These are phyloP conservation scores for Trichophyton simii DNA, from an alignment of 2,329 filamentous ascomycete genomes.

Conservation along the genomic window DNA sequence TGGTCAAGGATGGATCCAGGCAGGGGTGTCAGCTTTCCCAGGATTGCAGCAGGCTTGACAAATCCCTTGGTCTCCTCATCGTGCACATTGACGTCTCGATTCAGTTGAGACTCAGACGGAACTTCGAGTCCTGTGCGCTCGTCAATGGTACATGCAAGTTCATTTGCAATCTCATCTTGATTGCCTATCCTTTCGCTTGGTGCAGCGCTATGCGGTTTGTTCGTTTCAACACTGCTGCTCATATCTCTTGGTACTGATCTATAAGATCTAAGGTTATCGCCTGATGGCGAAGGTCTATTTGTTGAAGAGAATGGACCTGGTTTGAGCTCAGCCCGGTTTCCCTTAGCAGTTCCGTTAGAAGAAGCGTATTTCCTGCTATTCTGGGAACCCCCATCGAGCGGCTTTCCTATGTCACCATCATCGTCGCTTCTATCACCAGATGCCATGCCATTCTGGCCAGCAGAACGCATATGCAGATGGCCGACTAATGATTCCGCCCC, in stretches of 20 bases:
- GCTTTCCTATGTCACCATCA: constrained; percentile 10
- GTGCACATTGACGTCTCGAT: background rate
- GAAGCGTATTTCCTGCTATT: background rate
- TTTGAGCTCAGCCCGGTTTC: no score
- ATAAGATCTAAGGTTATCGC: background rate
- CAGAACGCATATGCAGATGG: constrained; percentile 37
- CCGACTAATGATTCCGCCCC: constrained; percentile 37
- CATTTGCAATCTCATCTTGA: constrained; percentile 11
- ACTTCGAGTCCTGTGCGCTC: constrained; percentile 30
- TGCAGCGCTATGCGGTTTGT: background rate
- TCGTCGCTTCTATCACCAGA: constrained; percentile 20
- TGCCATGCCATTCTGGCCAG: constrained; percentile 22
- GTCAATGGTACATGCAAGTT: constrained; percentile 32
- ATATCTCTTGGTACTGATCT: background rate
- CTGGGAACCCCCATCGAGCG: background rate
- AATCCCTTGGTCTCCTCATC: constrained; percentile 14
- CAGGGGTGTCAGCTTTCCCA: constrained; percentile 56
- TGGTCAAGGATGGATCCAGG: constrained; percentile 53
- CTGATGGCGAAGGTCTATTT: background rate
- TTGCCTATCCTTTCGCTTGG: background rate
- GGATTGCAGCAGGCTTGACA: constrained; percentile 27
- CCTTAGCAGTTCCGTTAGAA: background rate
- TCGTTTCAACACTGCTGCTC: background rate
- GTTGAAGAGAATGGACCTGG: background rate
- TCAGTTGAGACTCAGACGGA: background rate